phyloP scores from a whole-genome alignment of 78 protist species.

The Ministeria vibrans region DNA sequence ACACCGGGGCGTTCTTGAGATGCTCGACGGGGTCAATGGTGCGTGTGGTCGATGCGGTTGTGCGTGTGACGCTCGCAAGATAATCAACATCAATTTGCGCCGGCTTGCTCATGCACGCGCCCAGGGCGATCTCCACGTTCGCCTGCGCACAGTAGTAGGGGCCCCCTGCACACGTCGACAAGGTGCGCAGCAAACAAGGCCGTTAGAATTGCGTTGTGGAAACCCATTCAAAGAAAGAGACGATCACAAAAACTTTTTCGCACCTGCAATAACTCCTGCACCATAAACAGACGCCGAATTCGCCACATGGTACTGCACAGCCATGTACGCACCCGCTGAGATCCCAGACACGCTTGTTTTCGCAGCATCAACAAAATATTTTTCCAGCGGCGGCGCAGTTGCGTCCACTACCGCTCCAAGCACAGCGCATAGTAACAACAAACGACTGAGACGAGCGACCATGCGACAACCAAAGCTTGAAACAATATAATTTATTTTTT shows the following conservation, averaged over 20 bases:
- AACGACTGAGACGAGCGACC: not conserved
- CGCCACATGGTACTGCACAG: slow-evolving; percentile 46
- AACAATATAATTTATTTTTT: no score
- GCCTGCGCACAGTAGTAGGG: slow-evolving; percentile 39
- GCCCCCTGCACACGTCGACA: no score
- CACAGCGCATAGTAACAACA: no score
- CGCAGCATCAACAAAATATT: not conserved
- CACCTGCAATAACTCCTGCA: slow-evolving; percentile 35
- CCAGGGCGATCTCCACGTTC: not conserved
- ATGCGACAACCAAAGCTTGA: not conserved
- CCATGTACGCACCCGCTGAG: not conserved
- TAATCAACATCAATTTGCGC: not conserved
- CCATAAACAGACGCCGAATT: slow-evolving; percentile 4
- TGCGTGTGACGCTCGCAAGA: not conserved
- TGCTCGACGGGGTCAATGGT: not conserved
- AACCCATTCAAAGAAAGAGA: no score
- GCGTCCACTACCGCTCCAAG: no score
- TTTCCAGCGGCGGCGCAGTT: no score
- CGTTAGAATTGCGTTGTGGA: no score
- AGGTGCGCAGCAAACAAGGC: no score
- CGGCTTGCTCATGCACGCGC: slow-evolving; percentile 14
- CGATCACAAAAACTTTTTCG: no score
- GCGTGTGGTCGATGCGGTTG: no score
- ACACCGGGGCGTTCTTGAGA: not conserved
- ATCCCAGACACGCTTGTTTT: not conserved